Conservation (phyloP, 306 rosid species). For the Malus orientalis region DNA sequence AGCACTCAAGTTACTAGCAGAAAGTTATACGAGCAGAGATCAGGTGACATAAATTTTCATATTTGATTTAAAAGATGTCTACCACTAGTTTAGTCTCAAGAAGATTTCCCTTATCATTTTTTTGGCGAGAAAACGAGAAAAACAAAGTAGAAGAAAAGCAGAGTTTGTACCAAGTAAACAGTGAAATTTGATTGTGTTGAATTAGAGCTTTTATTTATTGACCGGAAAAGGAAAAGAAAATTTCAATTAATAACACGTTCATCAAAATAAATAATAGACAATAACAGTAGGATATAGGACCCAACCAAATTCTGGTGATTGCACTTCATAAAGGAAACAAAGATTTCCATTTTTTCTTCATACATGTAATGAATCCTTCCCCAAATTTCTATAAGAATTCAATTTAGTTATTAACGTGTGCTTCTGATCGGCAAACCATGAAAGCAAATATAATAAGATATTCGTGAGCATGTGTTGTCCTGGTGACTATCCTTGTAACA, state of each 20-base stretch:
- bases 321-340: not conserved
- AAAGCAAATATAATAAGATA: not conserved
- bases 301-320: not conserved
- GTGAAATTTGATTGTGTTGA: not conserved
- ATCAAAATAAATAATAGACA: not conserved
- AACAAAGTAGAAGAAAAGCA: not conserved
- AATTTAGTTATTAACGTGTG: not conserved
- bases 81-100: not conserved
- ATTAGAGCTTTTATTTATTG: not conserved
- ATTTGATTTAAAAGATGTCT: not conserved
- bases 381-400: not conserved
- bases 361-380: not conserved
- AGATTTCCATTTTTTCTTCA: not conserved
- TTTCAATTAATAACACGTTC: not conserved
- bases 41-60: slow-evolving; percentile 47
- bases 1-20: slow-evolving; percentile 92
- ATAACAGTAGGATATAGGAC: not conserved
- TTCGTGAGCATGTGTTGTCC: not conserved
- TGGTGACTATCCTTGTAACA: not conserved
- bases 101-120: not conserved
- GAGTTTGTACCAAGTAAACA: not conserved
- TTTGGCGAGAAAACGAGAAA: not conserved
- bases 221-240: not conserved
- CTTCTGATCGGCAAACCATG: not conserved
- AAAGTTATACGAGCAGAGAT: slow-evolving; percentile 97